Percentiles rank a stretch among this genome's conserved stretches.
Evolutionary conservation across 257 asterid genomes (phyloP).

Genomic region (Solanum peruvianum): DNA sequence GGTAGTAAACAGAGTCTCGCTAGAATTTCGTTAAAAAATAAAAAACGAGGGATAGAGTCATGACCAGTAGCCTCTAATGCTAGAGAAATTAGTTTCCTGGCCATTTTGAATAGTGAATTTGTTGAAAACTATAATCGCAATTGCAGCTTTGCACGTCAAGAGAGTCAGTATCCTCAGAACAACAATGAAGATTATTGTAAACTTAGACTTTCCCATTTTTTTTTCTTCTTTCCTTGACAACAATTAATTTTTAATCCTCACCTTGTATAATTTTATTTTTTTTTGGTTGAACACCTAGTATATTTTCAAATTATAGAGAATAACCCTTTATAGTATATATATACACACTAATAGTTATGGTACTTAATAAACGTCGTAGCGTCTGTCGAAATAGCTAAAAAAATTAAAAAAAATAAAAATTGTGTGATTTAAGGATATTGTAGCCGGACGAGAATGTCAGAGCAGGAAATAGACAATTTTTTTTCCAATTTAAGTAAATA

Average conservation of each 20-base stretch:
- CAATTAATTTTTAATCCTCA: neutral
- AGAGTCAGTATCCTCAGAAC: constrained; percentile 29
- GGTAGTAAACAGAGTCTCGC: too few relatives aligned
- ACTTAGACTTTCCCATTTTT: neutral
- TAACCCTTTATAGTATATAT: neutral
- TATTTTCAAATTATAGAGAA: neutral
- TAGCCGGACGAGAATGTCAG: neutral
- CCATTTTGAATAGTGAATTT: constrained; percentile 19
- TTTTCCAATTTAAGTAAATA: neutral
- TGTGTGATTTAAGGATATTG: neutral
- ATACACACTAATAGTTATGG: neutral
- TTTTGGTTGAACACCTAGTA: neutral
- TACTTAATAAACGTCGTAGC: neutral
- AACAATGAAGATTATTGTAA: constrained; percentile 1
- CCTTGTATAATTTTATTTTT: neutral
- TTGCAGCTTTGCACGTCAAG: constrained; percentile 22
- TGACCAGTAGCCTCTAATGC: constrained; percentile 26
- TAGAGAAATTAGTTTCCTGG: constrained; percentile 10
- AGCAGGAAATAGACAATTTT: neutral
- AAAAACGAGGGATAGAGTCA: too few relatives aligned
- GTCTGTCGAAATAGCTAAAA: neutral
- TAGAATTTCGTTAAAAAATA: too few relatives aligned
- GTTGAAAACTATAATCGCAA: constrained; percentile 24
- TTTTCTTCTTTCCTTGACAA: neutral
- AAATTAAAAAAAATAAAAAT: neutral